These are phyloP conservation scores for Penicillium paneum DNA, from an alignment of 2,329 filamentous ascomycete genomes.

Conservation along the genomic window DNA sequence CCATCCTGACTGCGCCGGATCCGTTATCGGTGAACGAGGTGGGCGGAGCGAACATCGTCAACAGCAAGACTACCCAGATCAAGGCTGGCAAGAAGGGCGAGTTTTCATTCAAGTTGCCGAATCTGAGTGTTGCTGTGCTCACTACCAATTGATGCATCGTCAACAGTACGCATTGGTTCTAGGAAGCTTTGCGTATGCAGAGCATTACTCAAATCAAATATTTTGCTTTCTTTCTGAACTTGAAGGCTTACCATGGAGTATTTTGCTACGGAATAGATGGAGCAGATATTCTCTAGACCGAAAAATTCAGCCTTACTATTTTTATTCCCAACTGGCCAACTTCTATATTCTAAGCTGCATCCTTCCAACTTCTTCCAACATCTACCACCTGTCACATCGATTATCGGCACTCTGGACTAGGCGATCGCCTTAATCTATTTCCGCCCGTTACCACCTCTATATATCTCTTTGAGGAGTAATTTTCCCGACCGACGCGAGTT, in stretches of 20 bases:
- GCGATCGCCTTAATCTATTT: background rate
- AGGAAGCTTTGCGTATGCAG: background rate
- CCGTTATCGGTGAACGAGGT: constrained; percentile 33
- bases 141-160: constrained; percentile 15
- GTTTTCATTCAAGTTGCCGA: constrained; percentile 28
- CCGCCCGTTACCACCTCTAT: background rate
- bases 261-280: too few species aligned
- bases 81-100: constrained; percentile 25
- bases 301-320: background rate
- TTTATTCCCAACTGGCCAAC: background rate
- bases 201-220: background rate
- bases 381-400: background rate
- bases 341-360: background rate
- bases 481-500: background rate
- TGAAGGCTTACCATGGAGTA: background rate
- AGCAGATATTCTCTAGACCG: background rate
- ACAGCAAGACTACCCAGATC: constrained; percentile 18
- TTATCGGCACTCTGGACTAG: background rate
- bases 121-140: constrained; percentile 29
- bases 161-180: background rate
- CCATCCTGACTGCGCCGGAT: constrained; percentile 41
- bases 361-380: background rate
- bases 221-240: background rate
- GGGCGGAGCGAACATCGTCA: constrained; percentile 22
- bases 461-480: too few species aligned